phyloP scores from a whole-genome alignment of 2,329 filamentous ascomycete genomes.

The Gnomoniopsis smithogilvyi region DNA sequence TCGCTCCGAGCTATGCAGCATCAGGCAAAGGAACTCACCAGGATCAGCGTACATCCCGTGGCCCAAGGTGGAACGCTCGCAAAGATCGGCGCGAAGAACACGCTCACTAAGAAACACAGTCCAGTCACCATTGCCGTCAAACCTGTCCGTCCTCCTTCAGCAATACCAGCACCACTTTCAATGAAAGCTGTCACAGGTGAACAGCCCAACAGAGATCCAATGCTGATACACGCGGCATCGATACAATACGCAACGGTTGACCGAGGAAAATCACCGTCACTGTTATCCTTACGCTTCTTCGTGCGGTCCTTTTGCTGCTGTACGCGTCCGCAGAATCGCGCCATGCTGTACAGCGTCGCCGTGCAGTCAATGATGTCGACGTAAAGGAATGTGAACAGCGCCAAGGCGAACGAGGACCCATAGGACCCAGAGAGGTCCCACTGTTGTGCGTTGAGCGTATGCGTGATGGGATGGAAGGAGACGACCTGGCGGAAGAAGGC shows the following conservation, averaged over 20 bases:
- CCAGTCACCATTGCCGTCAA: slow-evolving; percentile 78
- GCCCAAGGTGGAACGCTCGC: slow-evolving; percentile 88
- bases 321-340: slow-evolving; percentile 61
- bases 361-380: slow-evolving; percentile 79
- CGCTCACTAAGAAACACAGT: slow-evolving; percentile 78
- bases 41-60: slow-evolving; percentile 77
- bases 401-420: slow-evolving; percentile 63
- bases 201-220: slow-evolving; percentile 70
- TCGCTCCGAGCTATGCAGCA: slow-evolving; percentile 3
- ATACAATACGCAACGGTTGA: slow-evolving; percentile 76
- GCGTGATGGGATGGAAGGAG: slow-evolving; percentile 66
- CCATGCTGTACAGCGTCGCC: slow-evolving; percentile 79
- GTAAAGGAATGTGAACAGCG: slow-evolving; percentile 74
- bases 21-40: slow-evolving; percentile 41
- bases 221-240: slow-evolving; percentile 68
- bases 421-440: slow-evolving; percentile 58
- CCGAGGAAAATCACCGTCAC: slow-evolving; percentile 77
- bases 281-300: slow-evolving; percentile 44
- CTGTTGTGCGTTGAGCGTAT: slow-evolving; percentile 60
- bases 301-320: slow-evolving; percentile 28
- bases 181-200: slow-evolving; percentile 85
- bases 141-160: slow-evolving; percentile 81
- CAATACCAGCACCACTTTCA: slow-evolving; percentile 86
- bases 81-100: slow-evolving; percentile 90
- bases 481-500: slow-evolving; percentile 72